Evolutionary conservation across 805 yeast species (phyloP), one percentile per base, ranked within the genome.

Genomic region (Sporopachydermia lactativora): DNA sequence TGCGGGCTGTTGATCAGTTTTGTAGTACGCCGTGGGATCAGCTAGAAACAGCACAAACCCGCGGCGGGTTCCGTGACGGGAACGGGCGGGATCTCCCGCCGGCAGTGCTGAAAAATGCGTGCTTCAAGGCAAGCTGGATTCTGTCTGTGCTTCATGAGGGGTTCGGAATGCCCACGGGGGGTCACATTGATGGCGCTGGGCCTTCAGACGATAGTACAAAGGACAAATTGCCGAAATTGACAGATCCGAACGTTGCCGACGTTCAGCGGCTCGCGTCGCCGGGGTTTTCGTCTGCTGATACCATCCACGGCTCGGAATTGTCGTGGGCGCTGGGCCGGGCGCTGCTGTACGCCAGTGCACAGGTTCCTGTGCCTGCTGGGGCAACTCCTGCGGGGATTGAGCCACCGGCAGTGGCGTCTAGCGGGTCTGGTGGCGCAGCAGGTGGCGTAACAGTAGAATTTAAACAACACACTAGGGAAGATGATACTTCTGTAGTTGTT

Each of bases 311-410:
- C 2, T 73, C 76, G 3, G 98, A 92, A 49, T 63, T 92, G 14
- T 81, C 96, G 0, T 92, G 99, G 99, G 89, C 97, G 0, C 56
- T 92, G 28, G 99, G 98, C 3, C 79, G 81, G 52, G 85, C 88
- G 18, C 55, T 92, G 3, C 57, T 89, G 8, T 83, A 77, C 55
- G 96, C 95, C 0, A 76, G 94, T 0, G 73, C 88, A 13, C 77
- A 75, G 46, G 66, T 83, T 4, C 55, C 62, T 8, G n/a, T 24
- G n/a, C 8, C n/a, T 8, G 8, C 31, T 4, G 16, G 45, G 2
- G 15, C 39, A 2, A 45, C 8, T 24, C 31, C 31, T 8, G 31
- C n/a, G n/a, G 31, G 31, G n/a, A 24, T 24, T 24, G 31, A 8
- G 8, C 31, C n/a, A 24, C 31, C 31, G n/a, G n/a, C n/a, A n/a